Base-by-base conservation (phyloP, 1,284 basidiomycete species). In the Coniferiporia weirii region DNA sequence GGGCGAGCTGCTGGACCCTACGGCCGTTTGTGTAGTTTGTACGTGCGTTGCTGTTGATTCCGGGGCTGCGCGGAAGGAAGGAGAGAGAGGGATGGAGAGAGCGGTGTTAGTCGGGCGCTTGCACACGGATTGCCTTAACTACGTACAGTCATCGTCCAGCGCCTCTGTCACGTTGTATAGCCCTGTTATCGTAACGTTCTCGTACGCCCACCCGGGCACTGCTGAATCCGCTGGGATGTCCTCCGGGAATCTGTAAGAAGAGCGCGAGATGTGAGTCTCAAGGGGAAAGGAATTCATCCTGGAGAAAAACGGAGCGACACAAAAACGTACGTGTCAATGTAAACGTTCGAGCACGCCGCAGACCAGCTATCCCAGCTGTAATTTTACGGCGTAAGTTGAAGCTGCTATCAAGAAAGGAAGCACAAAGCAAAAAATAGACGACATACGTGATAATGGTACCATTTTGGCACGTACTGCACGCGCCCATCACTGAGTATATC, bases 181-280 rank as follows among this genome's bases (percentile, higher is more conserved):
- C 19, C 34, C 46, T 3, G 20, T 47, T 32, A 19, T 15, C 19
- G 47, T 44, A n/a, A 61, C 46, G 48, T 46, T 52, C 9, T 52
- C 43, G 46, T 55, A 63, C 32, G 62, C 62, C 62, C 62, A 63
- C 8, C 44, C 48, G n/a, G 62, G 62, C 5, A 63, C 56, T 7
- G 35, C 34, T 3, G 60, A 61, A 7, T 20, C 52, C 6, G 45
- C 13, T 1, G 54, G 54, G 10, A 61, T 61, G 22, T 49, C 50
- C 35, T 57, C 44, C 4, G 55, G 55, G 56, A 38, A 60, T 47
- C 54, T 60, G 27, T 27, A 43, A n/a, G 40, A 12, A n/a, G 12
- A 7, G 40, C 40, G 40, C n/a, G 3, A 43, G 7, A 43, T 7
- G 40, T 43, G 27, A 27, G 27, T 27, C 5, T 27, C 27, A 27